A percentile compares a stretch with the other conserved stretches of the same genome.
These are phyloP conservation scores for Micromonas commoda DNA, from an alignment of 139 green algal species.

Conservation along the genomic window DNA sequence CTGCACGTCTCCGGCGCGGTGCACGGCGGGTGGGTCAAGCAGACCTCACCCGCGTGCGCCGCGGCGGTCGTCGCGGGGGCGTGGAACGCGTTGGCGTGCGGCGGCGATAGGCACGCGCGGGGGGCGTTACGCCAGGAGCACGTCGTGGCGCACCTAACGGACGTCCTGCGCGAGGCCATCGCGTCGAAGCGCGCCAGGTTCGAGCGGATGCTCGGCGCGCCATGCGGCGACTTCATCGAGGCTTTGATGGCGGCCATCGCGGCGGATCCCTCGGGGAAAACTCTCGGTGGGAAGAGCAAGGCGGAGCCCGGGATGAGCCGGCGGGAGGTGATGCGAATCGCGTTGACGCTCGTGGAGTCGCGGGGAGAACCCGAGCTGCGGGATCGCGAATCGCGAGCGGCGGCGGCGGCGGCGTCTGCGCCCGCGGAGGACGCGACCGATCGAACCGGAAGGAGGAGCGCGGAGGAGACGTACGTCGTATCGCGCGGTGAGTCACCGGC, in stretches of 20 bases:
- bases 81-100: constrained; percentile 3
- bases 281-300: background rate
- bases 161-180: background rate
- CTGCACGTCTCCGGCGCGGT: background rate
- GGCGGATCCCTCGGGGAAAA: background rate
- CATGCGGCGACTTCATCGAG: background rate
- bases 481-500: too few species aligned
- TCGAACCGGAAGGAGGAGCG: too few species aligned
- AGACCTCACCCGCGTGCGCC: background rate
- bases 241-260: background rate
- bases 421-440: background rate
- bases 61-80: background rate
- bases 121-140: background rate
- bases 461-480: too few species aligned
- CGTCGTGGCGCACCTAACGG: background rate
- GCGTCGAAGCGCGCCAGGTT: background rate
- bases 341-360: background rate
- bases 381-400: background rate
- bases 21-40: background rate
- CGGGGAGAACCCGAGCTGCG: background rate
- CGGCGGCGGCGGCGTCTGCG: too few species aligned
- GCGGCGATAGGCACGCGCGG: background rate
- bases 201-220: background rate
- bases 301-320: background rate
- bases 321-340: background rate